Base-by-base conservation (phyloP, 2,329 filamentous ascomycete genomes). In the Pyrenochaeta sp. region DNA sequence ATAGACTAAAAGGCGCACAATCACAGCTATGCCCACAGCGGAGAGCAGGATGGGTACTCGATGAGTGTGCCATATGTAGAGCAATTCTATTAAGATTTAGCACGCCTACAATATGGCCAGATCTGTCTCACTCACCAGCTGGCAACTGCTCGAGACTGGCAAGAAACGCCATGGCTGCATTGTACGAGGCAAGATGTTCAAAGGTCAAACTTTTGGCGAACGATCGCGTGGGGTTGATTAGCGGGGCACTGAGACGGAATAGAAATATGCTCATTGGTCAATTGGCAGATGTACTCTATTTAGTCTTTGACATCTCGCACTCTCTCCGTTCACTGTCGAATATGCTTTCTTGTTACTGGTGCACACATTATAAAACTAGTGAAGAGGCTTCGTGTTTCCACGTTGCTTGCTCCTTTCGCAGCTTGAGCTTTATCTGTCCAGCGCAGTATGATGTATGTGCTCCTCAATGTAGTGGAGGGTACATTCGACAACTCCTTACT, bases 31-130 rank as follows among this genome's bases (percentile, higher is more conserved):
- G 7, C 66, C 63, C n/a, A 70, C 55, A 23, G 64, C 67, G 31
- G 68, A 69, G 21, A 75, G 59, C 15, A 77, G 57, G 44, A 77
- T 54, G 9, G 69, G 62, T 32, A 73, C 56, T 41, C 75, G 68
- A 51, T 75, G 67, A 2, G 65, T 53, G 58, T 76, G 75, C 75
- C 75, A 77, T 51, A 76, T 64, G 20, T 64, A 54, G 20, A 77
- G 62, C 42, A 76, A 46, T 54, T 76, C 75, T 77, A 45, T 7
- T 2, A 10, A 7, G n/a, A 31, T 23, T 61, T 21, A 60, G 45
- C 35, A 29, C 33, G 10, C 44, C 7, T 39, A n/a, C 23, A 14
- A 10, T 4, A 27, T 14, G 6, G 15, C 1, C 2, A 31, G 23
- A 20, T 4, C 10, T 23, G 10, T 10, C 15, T 3, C 4, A 39